A percentile compares a stretch with the other conserved stretches of the same genome.
Conservation (phyloP, 2,329 filamentous ascomycete species). For the Fusarium tricinctum region DNA sequence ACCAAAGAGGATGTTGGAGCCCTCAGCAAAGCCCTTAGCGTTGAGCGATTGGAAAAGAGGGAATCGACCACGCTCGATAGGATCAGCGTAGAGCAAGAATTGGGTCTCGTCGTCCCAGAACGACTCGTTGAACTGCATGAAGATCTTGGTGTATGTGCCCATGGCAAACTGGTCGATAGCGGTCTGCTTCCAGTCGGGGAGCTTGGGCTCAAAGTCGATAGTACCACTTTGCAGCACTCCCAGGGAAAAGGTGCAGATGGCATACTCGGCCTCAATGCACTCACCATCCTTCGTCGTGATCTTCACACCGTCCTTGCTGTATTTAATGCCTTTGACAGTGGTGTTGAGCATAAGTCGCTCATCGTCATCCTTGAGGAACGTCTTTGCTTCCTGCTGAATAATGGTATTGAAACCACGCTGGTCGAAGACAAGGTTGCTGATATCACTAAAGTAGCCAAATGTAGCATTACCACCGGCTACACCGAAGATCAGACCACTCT, state of each 20-base stretch:
- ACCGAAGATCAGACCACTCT: slow-evolving; percentile 68
- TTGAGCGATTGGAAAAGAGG: slow-evolving; percentile 76
- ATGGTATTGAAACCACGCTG: slow-evolving; percentile 72
- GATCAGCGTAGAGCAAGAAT: slow-evolving; percentile 62
- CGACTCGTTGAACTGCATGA: slow-evolving; percentile 75
- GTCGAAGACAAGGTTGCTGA: slow-evolving; percentile 73
- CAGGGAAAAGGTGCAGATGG: slow-evolving; percentile 76
- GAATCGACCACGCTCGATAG: slow-evolving; percentile 58
- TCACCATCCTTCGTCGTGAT: slow-evolving; percentile 65
- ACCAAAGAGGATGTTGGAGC: slow-evolving; percentile 74
- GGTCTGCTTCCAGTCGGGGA: slow-evolving; percentile 75
- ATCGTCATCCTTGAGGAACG: slow-evolving; percentile 70
- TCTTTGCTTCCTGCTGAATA: slow-evolving; percentile 68
- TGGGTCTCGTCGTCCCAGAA: slow-evolving; percentile 70
- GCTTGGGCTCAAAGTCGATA: slow-evolving; percentile 68
- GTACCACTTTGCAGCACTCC: slow-evolving; percentile 75
- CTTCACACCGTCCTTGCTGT: slow-evolving; percentile 66
- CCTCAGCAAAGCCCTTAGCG: slow-evolving; percentile 68
- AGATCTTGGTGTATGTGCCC: slow-evolving; percentile 81
- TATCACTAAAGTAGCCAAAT: slow-evolving; percentile 72
- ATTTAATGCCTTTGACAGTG: slow-evolving; percentile 67
- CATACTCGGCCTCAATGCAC: slow-evolving; percentile 72
- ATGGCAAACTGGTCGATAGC: slow-evolving; percentile 76
- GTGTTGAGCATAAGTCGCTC: slow-evolving; percentile 70
- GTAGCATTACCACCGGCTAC: slow-evolving; percentile 71